phyloP scores from a whole-genome alignment of 1,139 yeast genomes.

The Nakaseomyces nivariensis region DNA sequence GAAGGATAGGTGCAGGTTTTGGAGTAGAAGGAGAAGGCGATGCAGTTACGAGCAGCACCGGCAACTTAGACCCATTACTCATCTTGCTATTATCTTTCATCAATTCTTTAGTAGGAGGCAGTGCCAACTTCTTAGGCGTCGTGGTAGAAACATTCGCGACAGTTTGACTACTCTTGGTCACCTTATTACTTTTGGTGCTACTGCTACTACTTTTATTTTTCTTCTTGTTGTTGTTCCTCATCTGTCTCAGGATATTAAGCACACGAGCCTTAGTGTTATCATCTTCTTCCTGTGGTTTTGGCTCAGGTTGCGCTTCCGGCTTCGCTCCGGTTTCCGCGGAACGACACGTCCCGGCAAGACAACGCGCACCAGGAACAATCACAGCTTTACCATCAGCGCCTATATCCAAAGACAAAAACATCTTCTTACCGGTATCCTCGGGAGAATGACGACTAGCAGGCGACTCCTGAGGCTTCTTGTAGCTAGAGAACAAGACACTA shows the following conservation, averaged over 20 bases:
- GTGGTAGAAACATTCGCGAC: background rate
- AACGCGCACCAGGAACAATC: constrained; percentile 6
- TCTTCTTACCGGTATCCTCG: background rate
- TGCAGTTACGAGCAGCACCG: background rate
- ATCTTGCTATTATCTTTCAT: background rate
- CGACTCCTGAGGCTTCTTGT: constrained; percentile 2
- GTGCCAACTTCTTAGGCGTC: background rate
- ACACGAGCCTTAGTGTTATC: constrained; percentile 12
- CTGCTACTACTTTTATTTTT: background rate
- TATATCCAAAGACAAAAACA: constrained; percentile 16
- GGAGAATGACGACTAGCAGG: constrained; percentile 1
- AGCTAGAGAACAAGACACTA: background rate
- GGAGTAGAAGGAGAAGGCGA: background rate
- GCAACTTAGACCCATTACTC: background rate
- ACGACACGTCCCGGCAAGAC: background rate
- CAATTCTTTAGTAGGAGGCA: background rate
- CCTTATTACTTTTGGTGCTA: no score
- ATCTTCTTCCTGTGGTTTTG: background rate
- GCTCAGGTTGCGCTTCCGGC: background rate
- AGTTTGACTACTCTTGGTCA: background rate
- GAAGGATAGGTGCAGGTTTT: background rate
- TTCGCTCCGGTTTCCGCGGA: background rate
- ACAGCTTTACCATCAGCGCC: constrained; percentile 22
- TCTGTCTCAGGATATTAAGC: constrained; percentile 17
- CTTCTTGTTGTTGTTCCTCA: constrained; percentile 13